Conservation (phyloP, 768 basidiomycete genomes). For the Hysterangium stoloniferum region DNA sequence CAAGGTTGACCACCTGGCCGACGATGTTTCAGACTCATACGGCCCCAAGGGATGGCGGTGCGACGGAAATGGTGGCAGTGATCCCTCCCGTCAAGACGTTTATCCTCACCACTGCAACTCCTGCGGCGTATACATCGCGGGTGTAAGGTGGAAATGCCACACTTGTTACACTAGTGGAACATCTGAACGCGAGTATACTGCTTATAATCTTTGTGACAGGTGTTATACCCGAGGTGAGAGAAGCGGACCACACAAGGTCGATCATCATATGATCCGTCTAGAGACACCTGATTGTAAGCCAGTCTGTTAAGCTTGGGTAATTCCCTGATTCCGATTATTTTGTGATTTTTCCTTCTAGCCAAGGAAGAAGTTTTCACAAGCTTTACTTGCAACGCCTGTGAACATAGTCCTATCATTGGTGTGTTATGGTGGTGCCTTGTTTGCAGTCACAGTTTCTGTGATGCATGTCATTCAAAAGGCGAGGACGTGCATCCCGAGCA, state of each 20-base stretch:
- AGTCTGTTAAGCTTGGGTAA: too few relatives aligned
- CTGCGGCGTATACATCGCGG: too few relatives aligned
- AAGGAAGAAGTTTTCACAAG: background rate
- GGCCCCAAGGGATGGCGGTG: too few relatives aligned
- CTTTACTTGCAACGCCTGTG: constrained; percentile 2
- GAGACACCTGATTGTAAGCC: background rate
- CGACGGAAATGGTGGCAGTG: too few relatives aligned
- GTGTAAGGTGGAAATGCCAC: constrained; percentile 12
- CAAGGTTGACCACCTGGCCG: too few relatives aligned
- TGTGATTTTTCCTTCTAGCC: background rate
- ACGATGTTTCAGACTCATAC: too few relatives aligned
- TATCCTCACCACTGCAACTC: too few relatives aligned
- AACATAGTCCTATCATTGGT: constrained; percentile 3
- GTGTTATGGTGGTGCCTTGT: constrained; percentile 10
- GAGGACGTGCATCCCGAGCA: constrained; percentile 11
- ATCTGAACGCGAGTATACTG: too few relatives aligned
- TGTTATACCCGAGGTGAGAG: background rate
- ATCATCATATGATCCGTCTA: constrained; percentile 8
- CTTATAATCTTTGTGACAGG: constrained; percentile 6
- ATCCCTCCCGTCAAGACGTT: too few relatives aligned
- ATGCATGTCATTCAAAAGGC: constrained; percentile 11
- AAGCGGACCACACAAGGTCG: background rate
- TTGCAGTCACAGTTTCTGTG: constrained; percentile 12
- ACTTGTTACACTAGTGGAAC: constrained; percentile 2
- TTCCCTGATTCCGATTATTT: background rate